Evolutionary conservation across 352 stramenopile genomes (phyloP).

Genomic region (Phytopythium mirpurense): DNA sequence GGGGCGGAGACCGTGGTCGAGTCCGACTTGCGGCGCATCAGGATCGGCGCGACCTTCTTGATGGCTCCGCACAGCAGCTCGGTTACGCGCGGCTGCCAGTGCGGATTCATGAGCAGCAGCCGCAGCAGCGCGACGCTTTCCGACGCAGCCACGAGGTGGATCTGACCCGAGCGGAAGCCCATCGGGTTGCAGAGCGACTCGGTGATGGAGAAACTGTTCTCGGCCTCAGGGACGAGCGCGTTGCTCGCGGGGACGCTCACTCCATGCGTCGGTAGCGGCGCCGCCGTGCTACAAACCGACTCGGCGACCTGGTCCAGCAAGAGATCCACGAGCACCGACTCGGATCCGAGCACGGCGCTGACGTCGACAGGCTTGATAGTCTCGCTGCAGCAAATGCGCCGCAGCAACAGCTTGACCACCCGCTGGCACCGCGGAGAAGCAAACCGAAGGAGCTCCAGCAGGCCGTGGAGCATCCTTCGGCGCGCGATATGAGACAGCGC

Average conservation of each 20-base stretch:
- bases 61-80: constrained; percentile 69
- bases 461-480: constrained; percentile 55
- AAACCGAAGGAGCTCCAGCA: constrained; percentile 73
- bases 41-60: constrained; percentile 62
- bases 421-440: constrained; percentile 74
- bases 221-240: constrained; percentile 15
- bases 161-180: constrained; percentile 75
- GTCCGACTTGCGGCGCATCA: constrained; percentile 33
- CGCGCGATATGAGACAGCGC: constrained; percentile 56
- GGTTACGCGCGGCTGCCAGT: constrained; percentile 56
- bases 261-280: constrained; percentile 52
- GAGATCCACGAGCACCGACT: constrained; percentile 78
- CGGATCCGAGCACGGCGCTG: constrained; percentile 65
- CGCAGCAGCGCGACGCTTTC: constrained; percentile 81
- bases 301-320: constrained; percentile 85
- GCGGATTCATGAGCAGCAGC: constrained; percentile 55
- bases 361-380: constrained; percentile 61
- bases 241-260: constrained; percentile 34
- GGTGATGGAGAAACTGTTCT: constrained; percentile 24
- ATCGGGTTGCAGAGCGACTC: constrained; percentile 81
- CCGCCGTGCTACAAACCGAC: constrained; percentile 73
- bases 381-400: constrained; percentile 65
- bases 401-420: constrained; percentile 78
- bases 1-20: constrained; percentile 6
- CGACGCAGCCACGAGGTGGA: constrained; percentile 69